Conservation (phyloP, 768 basidiomycete species). For the Paxillus rubicundulus region DNA sequence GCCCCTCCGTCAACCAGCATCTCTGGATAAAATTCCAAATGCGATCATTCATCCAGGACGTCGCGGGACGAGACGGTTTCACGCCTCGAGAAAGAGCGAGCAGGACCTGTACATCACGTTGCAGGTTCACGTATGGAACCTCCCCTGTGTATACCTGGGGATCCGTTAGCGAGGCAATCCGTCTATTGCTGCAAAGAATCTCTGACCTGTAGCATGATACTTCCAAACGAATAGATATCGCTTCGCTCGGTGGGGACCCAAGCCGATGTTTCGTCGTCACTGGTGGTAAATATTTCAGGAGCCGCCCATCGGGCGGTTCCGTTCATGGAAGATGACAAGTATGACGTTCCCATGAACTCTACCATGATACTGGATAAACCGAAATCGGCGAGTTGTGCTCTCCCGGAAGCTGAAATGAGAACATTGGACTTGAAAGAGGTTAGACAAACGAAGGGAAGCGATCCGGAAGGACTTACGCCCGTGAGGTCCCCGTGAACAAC, state of each 20-base stretch:
- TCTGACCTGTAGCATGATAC: slow-evolving; percentile 28
- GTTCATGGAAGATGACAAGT: slow-evolving; percentile 18
- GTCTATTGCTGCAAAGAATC: slow-evolving; percentile 7
- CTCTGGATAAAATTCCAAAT: slow-evolving; percentile 8
- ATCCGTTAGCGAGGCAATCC: background rate
- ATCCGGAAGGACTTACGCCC: slow-evolving; percentile 6
- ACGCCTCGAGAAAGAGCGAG: slow-evolving; percentile 3
- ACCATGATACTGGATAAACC: slow-evolving; percentile 30
- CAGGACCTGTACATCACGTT: slow-evolving; percentile 9
- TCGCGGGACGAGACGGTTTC: slow-evolving; percentile 1
- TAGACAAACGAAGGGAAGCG: background rate
- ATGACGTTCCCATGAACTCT: slow-evolving; percentile 7
- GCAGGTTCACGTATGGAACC: slow-evolving; percentile 9
- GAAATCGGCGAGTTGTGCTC: slow-evolving; percentile 44
- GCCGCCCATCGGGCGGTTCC: slow-evolving; percentile 45
- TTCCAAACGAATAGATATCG: slow-evolving; percentile 16
- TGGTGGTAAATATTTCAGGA: slow-evolving; percentile 34
- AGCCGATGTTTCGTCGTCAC: slow-evolving; percentile 8
- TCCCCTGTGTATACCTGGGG: slow-evolving; percentile 8
- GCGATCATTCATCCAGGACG: background rate
- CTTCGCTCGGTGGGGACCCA: background rate
- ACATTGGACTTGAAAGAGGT: slow-evolving; percentile 37
- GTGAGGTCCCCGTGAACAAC: slow-evolving; percentile 21
- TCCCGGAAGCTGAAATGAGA: slow-evolving; percentile 34
- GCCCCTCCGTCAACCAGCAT: slow-evolving; percentile 6